A percentile compares a stretch with the other conserved stretches of the same genome.
phyloP scores from a whole-genome alignment of 2,329 filamentous ascomycete genomes.

The Botryotinia narcissicola region DNA sequence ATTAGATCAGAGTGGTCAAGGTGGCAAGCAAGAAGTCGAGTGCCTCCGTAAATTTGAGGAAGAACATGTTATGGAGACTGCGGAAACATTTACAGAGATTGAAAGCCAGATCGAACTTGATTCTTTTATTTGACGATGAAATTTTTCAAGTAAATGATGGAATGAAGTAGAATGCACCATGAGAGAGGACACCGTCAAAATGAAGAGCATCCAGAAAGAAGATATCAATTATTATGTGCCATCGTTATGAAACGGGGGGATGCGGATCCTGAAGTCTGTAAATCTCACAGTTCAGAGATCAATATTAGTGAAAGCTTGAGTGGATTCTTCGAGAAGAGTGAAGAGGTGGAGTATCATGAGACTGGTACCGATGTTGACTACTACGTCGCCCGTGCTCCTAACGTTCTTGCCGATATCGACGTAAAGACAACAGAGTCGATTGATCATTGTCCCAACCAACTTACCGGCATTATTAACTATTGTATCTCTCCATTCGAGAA shows the following conservation, averaged over 20 bases:
- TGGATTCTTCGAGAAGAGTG: neutral
- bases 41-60: neutral
- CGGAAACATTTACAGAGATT: neutral
- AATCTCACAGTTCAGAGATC: neutral
- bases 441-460: neutral
- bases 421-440: neutral
- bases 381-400: neutral
- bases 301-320: neutral
- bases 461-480: neutral
- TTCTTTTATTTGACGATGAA: neutral
- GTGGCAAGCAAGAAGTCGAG: neutral
- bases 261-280: fast-evolving
- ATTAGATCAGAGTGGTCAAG: neutral
- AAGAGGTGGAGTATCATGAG: too few species aligned
- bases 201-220: neutral
- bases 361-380: neutral
- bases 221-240: neutral
- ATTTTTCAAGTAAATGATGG: neutral
- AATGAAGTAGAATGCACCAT: neutral
- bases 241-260: neutral
- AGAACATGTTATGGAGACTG: neutral
- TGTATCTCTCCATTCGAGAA: neutral
- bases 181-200: neutral
- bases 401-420: too few species aligned
- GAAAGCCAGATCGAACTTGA: neutral